Percentiles rank a stretch among this genome's conserved stretches.
Conservation (phyloP, 495 filamentous ascomycete genomes). For the Evernia prunastri region DNA sequence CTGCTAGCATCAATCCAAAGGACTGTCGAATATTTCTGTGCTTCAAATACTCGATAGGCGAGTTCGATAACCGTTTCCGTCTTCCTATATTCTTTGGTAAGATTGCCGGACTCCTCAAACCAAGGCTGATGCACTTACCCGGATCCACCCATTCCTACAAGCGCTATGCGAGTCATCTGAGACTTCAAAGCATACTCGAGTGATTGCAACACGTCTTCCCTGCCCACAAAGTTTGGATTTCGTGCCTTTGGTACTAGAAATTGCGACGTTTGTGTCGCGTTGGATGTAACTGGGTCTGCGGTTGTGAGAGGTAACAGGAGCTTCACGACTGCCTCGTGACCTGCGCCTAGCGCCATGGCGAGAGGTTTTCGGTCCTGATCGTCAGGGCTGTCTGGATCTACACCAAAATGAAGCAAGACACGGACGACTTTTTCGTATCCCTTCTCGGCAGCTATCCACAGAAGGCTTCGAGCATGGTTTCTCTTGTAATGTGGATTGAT, state of each 20-base stretch:
- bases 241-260: conserved; percentile 5
- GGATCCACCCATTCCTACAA: conserved; percentile 4
- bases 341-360: not conserved
- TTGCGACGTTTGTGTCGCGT: conserved; percentile 1
- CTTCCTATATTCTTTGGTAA: not conserved
- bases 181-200: conserved; percentile 3
- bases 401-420: conserved; percentile 1
- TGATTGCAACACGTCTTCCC: conserved; percentile 8
- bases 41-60: conserved; percentile 2
- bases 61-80: conserved; percentile 5
- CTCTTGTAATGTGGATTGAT: conserved; percentile 7
- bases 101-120: not conserved
- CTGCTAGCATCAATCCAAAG: conserved; percentile 6
- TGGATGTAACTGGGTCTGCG: conserved; percentile 1
- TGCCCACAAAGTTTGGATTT: conserved; percentile 6
- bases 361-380: not conserved
- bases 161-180: conserved; percentile 7
- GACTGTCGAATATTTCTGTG: conserved; percentile 3
- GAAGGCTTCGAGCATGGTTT: conserved; percentile 5
- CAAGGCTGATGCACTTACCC: not conserved
- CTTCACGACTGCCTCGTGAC: conserved; percentile 6
- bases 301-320: conserved; percentile 3
- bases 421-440: conserved; percentile 8
- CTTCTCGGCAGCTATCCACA: conserved; percentile 9
- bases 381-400: not conserved